Percentiles rank a stretch among this genome's conserved stretches.
phyloP scores from a whole-genome alignment of 805 yeast genomes.

The Starmerella potacharoeniae region DNA sequence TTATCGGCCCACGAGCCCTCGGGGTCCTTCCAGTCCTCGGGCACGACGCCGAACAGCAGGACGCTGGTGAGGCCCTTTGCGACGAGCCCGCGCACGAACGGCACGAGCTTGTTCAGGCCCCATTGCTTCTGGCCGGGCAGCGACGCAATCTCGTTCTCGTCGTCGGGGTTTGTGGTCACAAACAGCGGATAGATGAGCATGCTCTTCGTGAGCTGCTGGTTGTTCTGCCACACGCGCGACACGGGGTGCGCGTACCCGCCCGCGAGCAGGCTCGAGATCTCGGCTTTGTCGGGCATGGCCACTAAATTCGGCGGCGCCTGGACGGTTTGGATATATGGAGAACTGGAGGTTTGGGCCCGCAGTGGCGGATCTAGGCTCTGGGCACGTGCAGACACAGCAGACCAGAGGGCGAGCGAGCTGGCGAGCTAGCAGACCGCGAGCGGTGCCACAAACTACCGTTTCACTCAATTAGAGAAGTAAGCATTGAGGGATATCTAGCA shows the following conservation, averaged over 20 bases:
- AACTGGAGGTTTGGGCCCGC: no score
- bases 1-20: conserved; percentile 88
- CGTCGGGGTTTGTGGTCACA: conserved; percentile 70
- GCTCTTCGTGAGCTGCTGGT: conserved; percentile 67
- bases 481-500: no score
- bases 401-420: no score
- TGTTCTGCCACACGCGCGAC: conserved; percentile 82
- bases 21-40: conserved; percentile 63
- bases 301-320: background rate
- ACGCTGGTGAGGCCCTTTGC: conserved; percentile 77
- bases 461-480: no score
- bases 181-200: conserved; percentile 92
- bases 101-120: conserved; percentile 69
- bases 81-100: conserved; percentile 58
- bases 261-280: conserved; percentile 65
- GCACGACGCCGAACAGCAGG: conserved; percentile 79
- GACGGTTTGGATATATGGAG: no score
- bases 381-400: no score
- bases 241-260: conserved; percentile 94
- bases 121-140: conserved; percentile 80
- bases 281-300: conserved; percentile 16
- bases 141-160: conserved; percentile 56
- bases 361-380: no score
- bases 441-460: no score
- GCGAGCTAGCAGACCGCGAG: no score